Conservation (phyloP, 108 stramenopile genomes). For the Pseudonitzschia delicatissima region DNA sequence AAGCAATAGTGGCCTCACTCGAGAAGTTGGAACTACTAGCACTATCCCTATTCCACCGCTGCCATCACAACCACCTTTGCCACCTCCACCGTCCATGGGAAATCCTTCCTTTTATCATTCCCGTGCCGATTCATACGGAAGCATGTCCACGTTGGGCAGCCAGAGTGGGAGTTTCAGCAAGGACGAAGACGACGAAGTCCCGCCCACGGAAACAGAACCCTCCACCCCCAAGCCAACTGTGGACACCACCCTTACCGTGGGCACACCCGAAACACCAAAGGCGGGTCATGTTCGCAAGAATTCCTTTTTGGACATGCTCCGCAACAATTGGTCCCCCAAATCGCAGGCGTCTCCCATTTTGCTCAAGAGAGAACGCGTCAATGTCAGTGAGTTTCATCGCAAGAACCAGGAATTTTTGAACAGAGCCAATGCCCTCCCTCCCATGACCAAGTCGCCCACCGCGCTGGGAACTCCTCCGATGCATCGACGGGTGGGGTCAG, state of each 20-base stretch:
- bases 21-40: background rate
- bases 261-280: background rate
- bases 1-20: background rate
- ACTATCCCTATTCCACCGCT: background rate
- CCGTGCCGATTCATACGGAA: constrained; percentile 25
- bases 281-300: constrained; percentile 10
- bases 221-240: constrained; percentile 9
- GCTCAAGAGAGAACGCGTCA: constrained; percentile 1
- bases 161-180: background rate
- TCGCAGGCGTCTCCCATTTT: background rate
- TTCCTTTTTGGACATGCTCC: constrained; percentile 20
- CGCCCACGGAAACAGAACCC: background rate
- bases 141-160: constrained; percentile 39
- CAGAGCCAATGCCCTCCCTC: background rate
- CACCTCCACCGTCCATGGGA: constrained; percentile 3
- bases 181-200: background rate
- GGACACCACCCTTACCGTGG: background rate
- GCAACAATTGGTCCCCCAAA: constrained; percentile 10
- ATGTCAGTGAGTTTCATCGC: constrained; percentile 31
- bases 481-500: constrained; percentile 21
- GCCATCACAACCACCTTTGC: background rate
- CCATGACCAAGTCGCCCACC: background rate
- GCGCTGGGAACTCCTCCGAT: background rate
- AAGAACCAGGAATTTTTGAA: constrained; percentile 33
- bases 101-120: constrained; percentile 15